Evolutionary conservation across 352 stramenopile species (phyloP), one percentile per base, ranked within the genome.

Genomic region (Phytophthora pini): DNA sequence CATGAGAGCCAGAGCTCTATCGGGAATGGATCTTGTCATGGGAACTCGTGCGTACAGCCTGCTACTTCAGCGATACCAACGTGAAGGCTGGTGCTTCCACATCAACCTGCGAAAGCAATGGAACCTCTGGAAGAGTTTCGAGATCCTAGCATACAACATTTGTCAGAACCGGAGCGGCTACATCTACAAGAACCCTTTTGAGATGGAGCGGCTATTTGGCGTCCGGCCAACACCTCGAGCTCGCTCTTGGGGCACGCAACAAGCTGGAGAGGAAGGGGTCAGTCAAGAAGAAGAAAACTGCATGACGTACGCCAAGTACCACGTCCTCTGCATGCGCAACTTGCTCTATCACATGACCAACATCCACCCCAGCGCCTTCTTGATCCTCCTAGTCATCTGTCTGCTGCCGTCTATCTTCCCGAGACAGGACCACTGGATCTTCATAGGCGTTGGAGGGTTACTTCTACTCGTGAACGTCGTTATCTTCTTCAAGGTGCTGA

Each of bases 101-200:
- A 88, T 94, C 72, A 92, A 94, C 41, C 29, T 93, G 15, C 71
- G 78, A 41, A 93, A 92, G 70, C 88, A 96, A 52, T 96, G 86
- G 82, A 75, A 91, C 22, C 67, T 94, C 5, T 96, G 85, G 84
- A 96, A 94, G 57, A 93, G 84, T 51, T 93, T 96, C 40, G 88
- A 96, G 68, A 82, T 96, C 50, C 68, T 96, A 8, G 88, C 88
- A 50, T 94, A 93, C 77, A 96, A 96, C 52, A 91, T 96, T 58
- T 96, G 88, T 57, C 84, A 96, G 66, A 77, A 96, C 55, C 80
- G 88, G 2, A 93, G 82, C 3, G 84, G 86, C 10, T 96, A 96
- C 55, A 87, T 96, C 44, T 96, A 96, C 82, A 96, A 96, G 70
- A 96, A 96, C 58, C 86, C 88, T 3, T 24, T 57, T 2, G 88